Conservation (phyloP, 495 filamentous ascomycete species). For the Alectoria sarmentosa region DNA sequence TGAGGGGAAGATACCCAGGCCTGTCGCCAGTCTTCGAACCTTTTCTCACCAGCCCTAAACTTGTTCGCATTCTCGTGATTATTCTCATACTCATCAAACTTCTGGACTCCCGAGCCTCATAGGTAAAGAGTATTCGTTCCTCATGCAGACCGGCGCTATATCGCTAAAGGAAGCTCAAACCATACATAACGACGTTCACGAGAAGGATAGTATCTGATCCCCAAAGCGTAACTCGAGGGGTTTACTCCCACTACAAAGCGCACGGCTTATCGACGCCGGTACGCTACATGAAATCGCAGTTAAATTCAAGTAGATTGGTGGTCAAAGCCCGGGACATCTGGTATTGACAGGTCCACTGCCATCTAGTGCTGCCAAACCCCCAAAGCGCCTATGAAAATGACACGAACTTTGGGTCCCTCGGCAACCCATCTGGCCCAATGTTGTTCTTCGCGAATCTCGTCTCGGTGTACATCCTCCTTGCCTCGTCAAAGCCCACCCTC, state of each 20-base stretch:
- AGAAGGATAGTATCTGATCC: neutral
- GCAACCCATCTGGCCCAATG: constrained; percentile 80
- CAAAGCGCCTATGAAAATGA: constrained; percentile 62
- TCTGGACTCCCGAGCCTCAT: neutral
- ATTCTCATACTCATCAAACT: neutral
- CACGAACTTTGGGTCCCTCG: constrained; percentile 90
- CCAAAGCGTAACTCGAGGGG: neutral
- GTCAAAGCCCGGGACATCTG: neutral
- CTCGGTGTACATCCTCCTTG: constrained; percentile 75
- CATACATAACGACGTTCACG: neutral
- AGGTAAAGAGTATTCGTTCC: neutral
- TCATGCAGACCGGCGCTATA: neutral
- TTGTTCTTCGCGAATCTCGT: constrained; percentile 75
- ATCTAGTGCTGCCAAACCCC: neutral
- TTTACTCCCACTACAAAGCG: neutral
- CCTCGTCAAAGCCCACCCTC: constrained; percentile 80
- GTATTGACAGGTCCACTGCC: neutral
- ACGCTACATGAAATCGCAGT: neutral
- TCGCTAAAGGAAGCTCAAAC: neutral
- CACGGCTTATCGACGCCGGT: neutral
- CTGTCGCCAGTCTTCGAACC: neutral
- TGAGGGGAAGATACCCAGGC: neutral
- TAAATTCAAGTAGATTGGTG: neutral
- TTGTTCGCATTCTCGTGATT: neutral
- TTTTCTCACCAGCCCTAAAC: constrained; percentile 6